These are phyloP conservation scores for Citrus maxima DNA, from an alignment of 345 rosid species.

Conservation along the genomic window DNA sequence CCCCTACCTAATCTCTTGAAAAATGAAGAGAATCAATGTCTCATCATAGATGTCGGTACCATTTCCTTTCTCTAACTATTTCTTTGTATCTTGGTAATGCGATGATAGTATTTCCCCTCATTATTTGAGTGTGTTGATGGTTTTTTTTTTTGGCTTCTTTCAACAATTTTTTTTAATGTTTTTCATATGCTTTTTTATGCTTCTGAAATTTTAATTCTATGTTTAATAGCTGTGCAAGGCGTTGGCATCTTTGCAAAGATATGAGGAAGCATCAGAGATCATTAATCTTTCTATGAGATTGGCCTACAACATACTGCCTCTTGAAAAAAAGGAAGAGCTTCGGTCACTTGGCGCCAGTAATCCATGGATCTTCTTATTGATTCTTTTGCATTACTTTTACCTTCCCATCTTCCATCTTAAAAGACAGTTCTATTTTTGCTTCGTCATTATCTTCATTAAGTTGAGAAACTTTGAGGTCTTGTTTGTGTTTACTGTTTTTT, in stretches of 20 bases:
- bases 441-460: neutral
- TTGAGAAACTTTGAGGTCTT: neutral
- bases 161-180: conserved; percentile 10
- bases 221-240: conserved; percentile 69
- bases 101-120: neutral
- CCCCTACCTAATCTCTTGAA: conserved; percentile 50
- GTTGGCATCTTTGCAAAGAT: conserved; percentile 64
- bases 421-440: neutral
- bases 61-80: neutral
- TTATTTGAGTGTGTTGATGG: neutral
- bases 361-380: conserved; percentile 13
- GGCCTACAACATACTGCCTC: conserved; percentile 33
- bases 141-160: neutral
- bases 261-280: conserved; percentile 76
- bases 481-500: neutral
- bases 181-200: neutral
- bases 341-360: conserved; percentile 90
- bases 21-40: conserved; percentile 73
- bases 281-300: conserved; percentile 39
- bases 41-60: conserved; percentile 70
- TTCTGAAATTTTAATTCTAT: conserved; percentile 4
- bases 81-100: neutral
- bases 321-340: conserved; percentile 65
- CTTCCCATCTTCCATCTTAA: neutral
- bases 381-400: neutral